These are phyloP conservation scores for Cicer judaicum DNA, from an alignment of 306 rosid genomes.

Conservation along the genomic window DNA sequence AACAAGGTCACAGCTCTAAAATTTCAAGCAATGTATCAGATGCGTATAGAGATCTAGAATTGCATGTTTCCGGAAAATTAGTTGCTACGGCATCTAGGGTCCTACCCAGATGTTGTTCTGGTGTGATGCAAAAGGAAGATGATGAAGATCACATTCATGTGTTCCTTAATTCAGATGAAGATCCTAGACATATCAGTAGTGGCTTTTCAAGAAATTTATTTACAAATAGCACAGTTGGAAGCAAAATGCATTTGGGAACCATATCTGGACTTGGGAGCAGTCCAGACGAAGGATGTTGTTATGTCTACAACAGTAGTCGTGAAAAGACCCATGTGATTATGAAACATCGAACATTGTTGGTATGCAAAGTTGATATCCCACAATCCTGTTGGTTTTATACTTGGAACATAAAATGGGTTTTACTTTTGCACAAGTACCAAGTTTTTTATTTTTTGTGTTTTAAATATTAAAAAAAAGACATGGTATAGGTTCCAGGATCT, in stretches of 20 bases:
- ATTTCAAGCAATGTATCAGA: conserved; percentile 53
- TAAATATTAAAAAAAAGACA: conserved; percentile 30
- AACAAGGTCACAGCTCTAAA: conserved; percentile 41
- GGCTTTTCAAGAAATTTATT: conserved; percentile 45
- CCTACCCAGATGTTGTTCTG: conserved; percentile 59
- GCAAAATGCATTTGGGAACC: conserved; percentile 74
- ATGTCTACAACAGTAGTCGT: conserved; percentile 70
- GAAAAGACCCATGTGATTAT: conserved; percentile 79
- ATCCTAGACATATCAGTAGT: conserved; percentile 42
- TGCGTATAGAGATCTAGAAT: conserved; percentile 76
- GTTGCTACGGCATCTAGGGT: conserved; percentile 78
- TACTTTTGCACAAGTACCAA: conserved; percentile 25
- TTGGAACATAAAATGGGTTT: conserved; percentile 18
- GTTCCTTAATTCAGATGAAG: conserved; percentile 61
- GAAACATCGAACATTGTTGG: conserved; percentile 96
- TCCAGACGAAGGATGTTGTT: conserved; percentile 85
- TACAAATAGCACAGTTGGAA: conserved; percentile 48
- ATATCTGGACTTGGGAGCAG: conserved; percentile 83
- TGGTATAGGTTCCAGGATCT: conserved; percentile 34
- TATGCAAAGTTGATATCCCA: conserved; percentile 51
- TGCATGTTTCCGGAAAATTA: conserved; percentile 80
- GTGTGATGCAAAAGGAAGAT: conserved; percentile 51
- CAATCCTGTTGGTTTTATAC: conserved; percentile 27
- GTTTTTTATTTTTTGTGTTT: conserved; percentile 14
- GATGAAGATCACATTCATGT: conserved; percentile 75